A percentile compares a stretch with the other conserved stretches of the same genome.
Conservation (phyloP, 2,329 filamentous ascomycete genomes). For the Sphaceloma murrayae region DNA sequence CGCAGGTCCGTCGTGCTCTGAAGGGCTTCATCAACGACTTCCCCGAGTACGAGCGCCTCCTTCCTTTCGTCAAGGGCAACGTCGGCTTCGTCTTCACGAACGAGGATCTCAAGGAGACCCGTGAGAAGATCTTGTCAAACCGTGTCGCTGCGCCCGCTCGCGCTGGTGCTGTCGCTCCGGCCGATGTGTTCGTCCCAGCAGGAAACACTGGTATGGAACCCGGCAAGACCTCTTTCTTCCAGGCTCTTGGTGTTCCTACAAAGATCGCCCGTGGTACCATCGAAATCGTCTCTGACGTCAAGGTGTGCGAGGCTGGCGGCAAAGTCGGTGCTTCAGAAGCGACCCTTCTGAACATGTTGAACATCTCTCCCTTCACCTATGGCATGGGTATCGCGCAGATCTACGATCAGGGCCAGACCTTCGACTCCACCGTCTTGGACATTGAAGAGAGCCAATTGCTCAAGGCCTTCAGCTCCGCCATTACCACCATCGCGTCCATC, state of each 20-base stretch:
- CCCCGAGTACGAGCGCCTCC: constrained; percentile 96
- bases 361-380: constrained; percentile 99
- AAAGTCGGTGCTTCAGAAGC: constrained; percentile 99
- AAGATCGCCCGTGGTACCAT: constrained; percentile 99
- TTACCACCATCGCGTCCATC: constrained; percentile 78
- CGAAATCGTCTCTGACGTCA: constrained; percentile 96
- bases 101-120: constrained; percentile 78
- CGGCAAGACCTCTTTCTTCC: constrained; percentile 99
- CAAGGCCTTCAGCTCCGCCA: constrained; percentile 66
- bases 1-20: constrained; percentile 83
- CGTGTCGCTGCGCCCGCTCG: constrained; percentile 94
- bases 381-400: constrained; percentile 94
- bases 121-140: constrained; percentile 92
- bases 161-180: constrained; percentile 91
- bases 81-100: constrained; percentile 99
- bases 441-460: constrained; percentile 93
- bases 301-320: constrained; percentile 84
- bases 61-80: constrained; percentile 94
- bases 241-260: constrained; percentile 99
- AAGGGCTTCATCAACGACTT: constrained; percentile 85
- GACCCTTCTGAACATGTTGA: constrained; percentile 98
- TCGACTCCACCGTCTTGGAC: constrained; percentile 77
- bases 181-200: constrained; percentile 88
- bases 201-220: constrained; percentile 99
- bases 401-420: constrained; percentile 94